Percentiles rank a stretch among this genome's conserved stretches.
Conservation (phyloP, 371 early-diverging fungal species). For the Lichtheimia hyalospora region DNA sequence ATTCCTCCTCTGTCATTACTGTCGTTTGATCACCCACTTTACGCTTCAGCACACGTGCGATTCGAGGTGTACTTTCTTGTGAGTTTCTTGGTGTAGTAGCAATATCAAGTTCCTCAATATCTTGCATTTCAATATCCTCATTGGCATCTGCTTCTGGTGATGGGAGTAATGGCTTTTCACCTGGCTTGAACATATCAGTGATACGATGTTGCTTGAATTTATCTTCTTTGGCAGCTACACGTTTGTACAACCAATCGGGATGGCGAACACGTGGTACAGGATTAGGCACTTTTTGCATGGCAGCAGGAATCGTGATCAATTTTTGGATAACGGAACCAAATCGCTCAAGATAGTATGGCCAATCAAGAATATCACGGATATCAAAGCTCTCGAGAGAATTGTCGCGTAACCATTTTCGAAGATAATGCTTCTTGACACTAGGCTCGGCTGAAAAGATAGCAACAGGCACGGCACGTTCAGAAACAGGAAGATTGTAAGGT, state of each 20-base stretch:
- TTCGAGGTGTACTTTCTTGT: conserved; percentile 19
- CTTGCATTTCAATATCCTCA: conserved; percentile 43
- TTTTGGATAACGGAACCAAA: conserved; percentile 96
- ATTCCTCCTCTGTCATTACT: conserved; percentile 15
- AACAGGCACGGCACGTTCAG: conserved; percentile 97
- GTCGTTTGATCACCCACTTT: conserved; percentile 13
- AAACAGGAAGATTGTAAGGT: conserved; percentile 89
- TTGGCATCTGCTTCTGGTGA: conserved; percentile 9
- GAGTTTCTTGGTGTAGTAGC: conserved; percentile 18
- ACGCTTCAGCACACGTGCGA: conserved; percentile 34
- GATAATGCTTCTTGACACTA: conserved; percentile 77
- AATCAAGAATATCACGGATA: conserved; percentile 95
- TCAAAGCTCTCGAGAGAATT: conserved; percentile 69
- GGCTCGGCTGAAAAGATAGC: conserved; percentile 93
- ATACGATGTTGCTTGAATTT: conserved; percentile 84
- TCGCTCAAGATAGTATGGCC: conserved; percentile 98
- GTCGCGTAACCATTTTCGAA: conserved; percentile 95
- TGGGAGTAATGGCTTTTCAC: conserved; percentile 27
- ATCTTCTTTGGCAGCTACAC: conserved; percentile 73
- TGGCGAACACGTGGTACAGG: conserved; percentile 92
- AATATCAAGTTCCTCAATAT: conserved; percentile 64
- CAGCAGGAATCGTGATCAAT: conserved; percentile 98
- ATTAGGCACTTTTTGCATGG: conserved; percentile 94
- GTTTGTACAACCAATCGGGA: conserved; percentile 93
- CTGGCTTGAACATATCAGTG: conserved; percentile 75